These are phyloP conservation scores for Nemania sp. DNA, from an alignment of 2,329 filamentous ascomycete species.

Conservation along the genomic window DNA sequence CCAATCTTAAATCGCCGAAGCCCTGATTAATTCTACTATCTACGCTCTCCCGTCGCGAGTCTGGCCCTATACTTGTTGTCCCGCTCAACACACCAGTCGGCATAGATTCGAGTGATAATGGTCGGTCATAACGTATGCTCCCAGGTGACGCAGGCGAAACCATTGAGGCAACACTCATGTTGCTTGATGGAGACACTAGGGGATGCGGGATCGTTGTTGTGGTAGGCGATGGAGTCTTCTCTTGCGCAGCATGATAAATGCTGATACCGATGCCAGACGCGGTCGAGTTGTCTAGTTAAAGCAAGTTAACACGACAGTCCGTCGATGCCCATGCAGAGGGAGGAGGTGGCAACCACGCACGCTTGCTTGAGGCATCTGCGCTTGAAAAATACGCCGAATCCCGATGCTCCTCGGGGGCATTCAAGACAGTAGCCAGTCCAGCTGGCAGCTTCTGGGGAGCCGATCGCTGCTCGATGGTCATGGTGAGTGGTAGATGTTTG, in stretches of 20 bases:
- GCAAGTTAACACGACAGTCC: constrained; percentile 31
- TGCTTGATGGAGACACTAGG: constrained; percentile 60
- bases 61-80: constrained; percentile 45
- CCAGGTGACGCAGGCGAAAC: constrained; percentile 62
- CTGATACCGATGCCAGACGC: constrained; percentile 49
- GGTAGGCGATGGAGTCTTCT: constrained; percentile 67
- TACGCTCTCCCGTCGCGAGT: constrained; percentile 75
- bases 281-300: constrained; percentile 49
- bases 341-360: constrained; percentile 43
- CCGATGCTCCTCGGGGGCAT: constrained; percentile 54
- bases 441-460: constrained; percentile 52
- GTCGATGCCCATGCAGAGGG: constrained; percentile 4
- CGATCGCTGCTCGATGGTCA: constrained; percentile 46
- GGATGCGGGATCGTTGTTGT: constrained; percentile 57
- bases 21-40: constrained; percentile 77
- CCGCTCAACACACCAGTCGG: constrained; percentile 43
- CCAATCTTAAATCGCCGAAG: constrained; percentile 71
- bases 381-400: constrained; percentile 59
- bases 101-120: constrained; percentile 48
- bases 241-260: constrained; percentile 56
- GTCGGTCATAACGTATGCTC: constrained; percentile 51
- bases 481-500: constrained; percentile 27
- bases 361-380: constrained; percentile 55
- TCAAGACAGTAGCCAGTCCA: constrained; percentile 56
- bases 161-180: constrained; percentile 70